Evolutionary conservation across 2,329 filamentous ascomycete genomes (phyloP).

Genomic region (Paramyrothecium roridum): DNA sequence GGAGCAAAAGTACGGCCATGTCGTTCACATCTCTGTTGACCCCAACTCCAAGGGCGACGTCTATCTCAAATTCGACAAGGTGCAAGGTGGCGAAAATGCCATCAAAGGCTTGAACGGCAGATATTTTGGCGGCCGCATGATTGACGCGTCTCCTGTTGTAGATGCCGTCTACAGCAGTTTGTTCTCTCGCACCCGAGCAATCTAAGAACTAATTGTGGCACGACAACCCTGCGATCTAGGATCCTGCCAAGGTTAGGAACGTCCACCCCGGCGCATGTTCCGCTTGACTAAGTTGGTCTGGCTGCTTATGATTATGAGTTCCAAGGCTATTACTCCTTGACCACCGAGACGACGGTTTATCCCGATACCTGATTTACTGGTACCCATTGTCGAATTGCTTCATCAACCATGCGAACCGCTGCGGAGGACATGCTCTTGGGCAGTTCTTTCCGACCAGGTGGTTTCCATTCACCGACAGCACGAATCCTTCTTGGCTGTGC

Average conservation of each 20-base stretch:
- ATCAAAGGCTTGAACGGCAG: conserved; percentile 97
- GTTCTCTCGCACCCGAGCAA: conserved; percentile 82
- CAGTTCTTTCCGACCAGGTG: background rate
- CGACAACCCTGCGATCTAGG: conserved; percentile 44
- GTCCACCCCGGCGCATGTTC: conserved; percentile 11
- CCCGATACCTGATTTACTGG: background rate
- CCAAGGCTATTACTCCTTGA: background rate
- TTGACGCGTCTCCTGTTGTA: conserved; percentile 92
- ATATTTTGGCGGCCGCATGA: conserved; percentile 89
- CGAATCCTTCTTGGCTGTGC: background rate
- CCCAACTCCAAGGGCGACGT: conserved; percentile 93
- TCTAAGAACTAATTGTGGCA: conserved; percentile 61
- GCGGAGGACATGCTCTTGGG: too few relatives aligned
- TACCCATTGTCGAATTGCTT: background rate
- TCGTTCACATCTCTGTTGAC: conserved; percentile 95
- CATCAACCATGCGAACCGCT: too few relatives aligned
- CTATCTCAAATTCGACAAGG: conserved; percentile 96
- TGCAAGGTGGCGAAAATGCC: conserved; percentile 93
- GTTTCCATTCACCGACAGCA: background rate
- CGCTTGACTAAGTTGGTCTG: background rate
- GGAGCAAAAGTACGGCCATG: conserved; percentile 91
- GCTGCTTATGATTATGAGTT: background rate
- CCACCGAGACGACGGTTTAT: background rate
- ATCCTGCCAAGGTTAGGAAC: conserved; percentile 35
- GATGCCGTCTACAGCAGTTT: conserved; percentile 98